Evolutionary conservation across 495 filamentous ascomycete species (phyloP), one percentile per base, ranked within the genome.

Genomic region (Lentithecium fluviatile): DNA sequence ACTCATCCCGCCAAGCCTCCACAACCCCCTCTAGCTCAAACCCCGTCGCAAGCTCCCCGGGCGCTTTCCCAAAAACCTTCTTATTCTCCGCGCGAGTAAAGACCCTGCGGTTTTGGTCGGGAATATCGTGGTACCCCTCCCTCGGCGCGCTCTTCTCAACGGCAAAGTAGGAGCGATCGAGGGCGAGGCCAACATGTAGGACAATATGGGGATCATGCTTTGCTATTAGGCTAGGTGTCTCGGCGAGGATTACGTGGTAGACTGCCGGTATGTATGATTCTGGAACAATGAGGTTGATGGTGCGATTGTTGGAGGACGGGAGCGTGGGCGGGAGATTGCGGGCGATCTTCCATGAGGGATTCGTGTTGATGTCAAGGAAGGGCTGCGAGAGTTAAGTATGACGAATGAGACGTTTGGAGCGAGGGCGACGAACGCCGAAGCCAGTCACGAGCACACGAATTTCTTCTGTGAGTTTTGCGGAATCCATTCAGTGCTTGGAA

Each of bases 71-170:
- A 49, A 63, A 73, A 13, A 57, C 20, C 34, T 67, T 67, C 55
- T 70, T 71, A 12, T 46, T 62, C 53, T 71, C 71, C 5, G 47
- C 58, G 15, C 64, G 58, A 8, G 60, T 69, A 20, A 70, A 63
- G 0, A 71, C 71, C 37, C 59, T 71, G 12, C 66, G 29, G 1
- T 45, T 56, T 11, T 52, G 52, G 36, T 73, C 71, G 6, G 68
- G 69, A 29, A 67, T 56, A n/a, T 73, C 56, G 48, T 73, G 69
- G 47, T 73, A 73, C 12, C 69, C 64, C 32, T 70, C 61, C 50
- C 58, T 59, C 6, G 60, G 13, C 13, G 71, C 71, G n/a, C 61
- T 55, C 17, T 51, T 51, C 45, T 73, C 71, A 38, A 70, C 55
- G 6, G 63, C 60, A 48, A 67, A 73, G 32, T 67, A 70, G 5